A percentile compares a stretch with the other conserved stretches of the same genome.
Evolutionary conservation across 345 rosid species (phyloP).

Genomic region (Nephelium lappaceum): DNA sequence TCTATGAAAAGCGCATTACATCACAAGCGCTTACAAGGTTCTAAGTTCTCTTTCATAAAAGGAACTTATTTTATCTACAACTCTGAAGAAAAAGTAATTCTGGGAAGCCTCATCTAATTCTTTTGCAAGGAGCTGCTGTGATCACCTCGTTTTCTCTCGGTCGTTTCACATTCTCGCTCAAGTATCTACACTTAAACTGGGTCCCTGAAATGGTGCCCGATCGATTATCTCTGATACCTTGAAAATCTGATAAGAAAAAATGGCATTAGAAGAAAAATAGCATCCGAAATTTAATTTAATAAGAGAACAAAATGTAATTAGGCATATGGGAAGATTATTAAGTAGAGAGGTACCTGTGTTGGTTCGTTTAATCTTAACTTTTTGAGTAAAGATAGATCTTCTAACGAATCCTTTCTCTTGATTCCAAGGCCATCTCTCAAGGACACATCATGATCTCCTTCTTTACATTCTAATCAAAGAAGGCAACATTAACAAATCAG

Average conservation of each 20-base stretch:
- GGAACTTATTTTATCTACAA: background rate
- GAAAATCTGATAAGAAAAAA: constrained; percentile 15
- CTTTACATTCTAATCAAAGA: constrained; percentile 32
- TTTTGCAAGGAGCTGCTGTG: constrained; percentile 48
- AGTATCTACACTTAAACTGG: constrained; percentile 39
- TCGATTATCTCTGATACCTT: background rate
- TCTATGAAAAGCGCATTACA: background rate
- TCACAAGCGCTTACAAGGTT: background rate
- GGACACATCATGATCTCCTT: background rate
- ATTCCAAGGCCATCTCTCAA: constrained; percentile 22
- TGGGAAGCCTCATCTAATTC: constrained; percentile 35
- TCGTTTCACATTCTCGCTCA: constrained; percentile 41
- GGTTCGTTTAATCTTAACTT: constrained; percentile 50
- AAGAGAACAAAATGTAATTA: background rate
- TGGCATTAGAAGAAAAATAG: too few relatives aligned
- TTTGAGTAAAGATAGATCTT: constrained; percentile 46
- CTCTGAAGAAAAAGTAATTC: background rate
- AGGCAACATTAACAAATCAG: too few relatives aligned
- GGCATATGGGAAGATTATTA: background rate
- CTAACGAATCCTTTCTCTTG: constrained; percentile 56
- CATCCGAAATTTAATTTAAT: background rate
- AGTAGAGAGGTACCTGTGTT: constrained; percentile 26
- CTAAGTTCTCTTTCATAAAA: background rate
- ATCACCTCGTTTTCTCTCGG: constrained; percentile 54
- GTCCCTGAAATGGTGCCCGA: constrained; percentile 7